Base-by-base conservation (phyloP, 495 filamentous ascomycete species). In the Aspergillus heteromorphus region DNA sequence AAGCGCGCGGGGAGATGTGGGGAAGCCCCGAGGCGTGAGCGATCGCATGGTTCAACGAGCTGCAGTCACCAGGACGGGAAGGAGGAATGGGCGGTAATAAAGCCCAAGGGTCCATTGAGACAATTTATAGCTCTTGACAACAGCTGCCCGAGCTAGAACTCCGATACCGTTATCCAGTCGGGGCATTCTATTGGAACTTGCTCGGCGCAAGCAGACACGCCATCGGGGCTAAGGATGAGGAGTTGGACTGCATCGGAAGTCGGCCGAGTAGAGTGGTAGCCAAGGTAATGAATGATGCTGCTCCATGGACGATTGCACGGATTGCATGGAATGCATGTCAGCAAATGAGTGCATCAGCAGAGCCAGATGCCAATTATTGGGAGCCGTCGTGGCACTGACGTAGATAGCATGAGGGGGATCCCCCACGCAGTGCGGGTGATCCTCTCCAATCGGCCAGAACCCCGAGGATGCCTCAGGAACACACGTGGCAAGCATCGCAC, bases 1-100 rank as follows among this genome's bases (percentile, higher is more conserved):
- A 55, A 52, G 36, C 19, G 55, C 56, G 64, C 64, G 66, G 55
- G 70, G 65, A 57, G 25, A 51, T 56, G 64, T 49, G 58, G 67
- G 59, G 54, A 67, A 60, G 2, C 56, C 65, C 60, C 70, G 65
- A 49, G 64, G 42, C 16, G 54, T 21, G 6, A 63, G 45, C 4
- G 58, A 47, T 58, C 64, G 58, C 70, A 73, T 74, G 21, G 27
- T 51, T 38, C 6, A 38, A 38, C 34, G 13, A 27, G 34, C 34
- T 38, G 13, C n/a, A 13, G n/a, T 38, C n/a, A n/a, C 11, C n/a
- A 19, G 5, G 47, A 23, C 29, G 7, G 20, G 34, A 42, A 11
- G 34, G 20, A 8, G 27, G 18, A 20, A 36, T n/a, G 51, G 16
- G 42, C 52, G 55, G 41, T 25, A n/a, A 17, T 4, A n/a, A n/a